Evolutionary conservation across 495 filamentous ascomycete species (phyloP).

Genomic region (Apodospora peruviana): DNA sequence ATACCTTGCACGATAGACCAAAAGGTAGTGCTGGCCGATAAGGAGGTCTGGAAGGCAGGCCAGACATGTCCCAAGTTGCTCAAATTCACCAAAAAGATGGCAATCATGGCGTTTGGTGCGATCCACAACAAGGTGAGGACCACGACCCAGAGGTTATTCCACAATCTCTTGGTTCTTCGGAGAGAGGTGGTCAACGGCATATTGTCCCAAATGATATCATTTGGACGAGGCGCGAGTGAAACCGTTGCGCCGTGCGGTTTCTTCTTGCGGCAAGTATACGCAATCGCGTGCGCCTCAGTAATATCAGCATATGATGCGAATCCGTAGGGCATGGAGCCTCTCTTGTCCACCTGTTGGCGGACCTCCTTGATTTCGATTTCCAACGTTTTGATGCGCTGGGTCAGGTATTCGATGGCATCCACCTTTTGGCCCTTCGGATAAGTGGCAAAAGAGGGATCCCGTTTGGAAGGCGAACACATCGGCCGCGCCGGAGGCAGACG

Average conservation of each 20-base stretch:
- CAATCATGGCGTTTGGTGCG: slow-evolving; percentile 91
- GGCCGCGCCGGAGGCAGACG: slow-evolving; percentile 75
- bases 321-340: slow-evolving; percentile 83
- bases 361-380: slow-evolving; percentile 81
- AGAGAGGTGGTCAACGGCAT: slow-evolving; percentile 60
- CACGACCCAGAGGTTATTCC: slow-evolving; percentile 78
- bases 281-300: slow-evolving; percentile 80
- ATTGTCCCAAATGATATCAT: slow-evolving; percentile 96
- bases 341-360: slow-evolving; percentile 73
- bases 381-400: slow-evolving; percentile 72
- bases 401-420: slow-evolving; percentile 92
- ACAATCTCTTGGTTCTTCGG: slow-evolving; percentile 64
- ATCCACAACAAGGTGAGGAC: slow-evolving; percentile 83
- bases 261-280: slow-evolving; percentile 72
- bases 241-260: slow-evolving; percentile 76
- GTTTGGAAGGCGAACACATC: slow-evolving; percentile 68
- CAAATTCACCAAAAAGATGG: slow-evolving; percentile 86
- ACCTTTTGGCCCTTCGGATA: slow-evolving; percentile 66
- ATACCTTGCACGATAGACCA: slow-evolving; percentile 96
- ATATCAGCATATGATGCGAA: slow-evolving; percentile 92
- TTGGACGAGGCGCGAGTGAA: slow-evolving; percentile 73
- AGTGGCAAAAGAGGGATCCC: slow-evolving; percentile 52
- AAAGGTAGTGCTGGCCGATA: slow-evolving; percentile 52
- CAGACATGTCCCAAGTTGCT: slow-evolving; percentile 74
- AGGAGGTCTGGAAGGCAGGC: slow-evolving; percentile 61